Evolutionary conservation across 148 eudicot species (phyloP), one percentile per base, ranked within the genome.

Genomic region (Rhododendron mucronatum): DNA sequence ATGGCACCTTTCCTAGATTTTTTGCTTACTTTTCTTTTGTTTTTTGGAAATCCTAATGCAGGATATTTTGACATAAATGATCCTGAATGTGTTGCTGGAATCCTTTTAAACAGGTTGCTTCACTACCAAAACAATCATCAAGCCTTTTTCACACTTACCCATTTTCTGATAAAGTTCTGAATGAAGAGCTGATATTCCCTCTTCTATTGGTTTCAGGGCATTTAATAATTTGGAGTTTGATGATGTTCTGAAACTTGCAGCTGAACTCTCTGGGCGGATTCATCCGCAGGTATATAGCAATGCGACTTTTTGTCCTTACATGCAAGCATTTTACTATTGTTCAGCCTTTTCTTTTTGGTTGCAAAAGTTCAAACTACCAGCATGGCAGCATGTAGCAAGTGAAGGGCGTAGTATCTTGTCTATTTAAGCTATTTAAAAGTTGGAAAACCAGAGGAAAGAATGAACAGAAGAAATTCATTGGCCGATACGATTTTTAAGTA

Each of bases 231-330:
- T 59, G 61, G 98, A 95, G 75, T 94, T 90, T 84, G 95, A 92
- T 87, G 95, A 94, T 88, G 98, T 95, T 86, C 88, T 95, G 80
- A 95, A 92, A 88, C 94, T 95, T 87, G 94, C 96, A 71, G 96
- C 98, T 81, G 98, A 95, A 89, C 98, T 94, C 20, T 94, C 92
- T 88, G 98, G 98, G 80, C 91, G 97, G 86, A 91, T 94, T 87
- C 97, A 94, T 86, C 95, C 95, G 37, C 78, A 92, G 88, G 98
- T 94, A 93, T 79, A 87, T 79, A 15, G n/a, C 33, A 45, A 45
- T 73, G 61, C 48, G 30, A 47, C 50, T 44, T 13, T 83, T 69
- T 74, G 5, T 44, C 47, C 30, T 28, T 50, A 14, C 20, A 9
- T 50, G n/a, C 44, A 41, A 41, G 9, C 20, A 28, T 44, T n/a